Conservation (phyloP, 202 grass and related monocot genomes). For the Setaria viridis region DNA sequence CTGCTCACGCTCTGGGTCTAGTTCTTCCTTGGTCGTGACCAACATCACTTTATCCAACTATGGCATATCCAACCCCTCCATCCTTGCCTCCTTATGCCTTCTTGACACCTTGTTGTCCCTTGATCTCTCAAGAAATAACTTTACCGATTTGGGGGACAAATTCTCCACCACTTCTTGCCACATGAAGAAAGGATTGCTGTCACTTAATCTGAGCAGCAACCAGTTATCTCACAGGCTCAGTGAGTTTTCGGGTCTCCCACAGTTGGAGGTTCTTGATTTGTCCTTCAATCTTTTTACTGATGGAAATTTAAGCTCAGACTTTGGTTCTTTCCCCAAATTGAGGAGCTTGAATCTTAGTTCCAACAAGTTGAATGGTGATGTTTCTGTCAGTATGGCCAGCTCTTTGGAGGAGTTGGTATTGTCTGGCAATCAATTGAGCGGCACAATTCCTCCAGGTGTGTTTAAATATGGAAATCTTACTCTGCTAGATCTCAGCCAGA, state of each 20-base stretch:
- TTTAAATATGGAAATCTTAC: no score
- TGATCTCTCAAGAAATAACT: conserved; percentile 10
- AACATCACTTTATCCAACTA: conserved; percentile 36
- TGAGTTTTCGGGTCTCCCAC: conserved; percentile 41
- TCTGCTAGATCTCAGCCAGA: no score
- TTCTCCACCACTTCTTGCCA: no score
- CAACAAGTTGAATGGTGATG: no score
- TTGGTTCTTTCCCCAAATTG: conserved; percentile 41
- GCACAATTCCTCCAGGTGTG: no score
- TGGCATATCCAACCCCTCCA: conserved; percentile 36
- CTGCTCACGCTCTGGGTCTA: not conserved
- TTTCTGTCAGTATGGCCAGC: no score
- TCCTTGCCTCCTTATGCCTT: conserved; percentile 40
- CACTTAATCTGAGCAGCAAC: conserved; percentile 64
- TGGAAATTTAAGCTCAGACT: conserved; percentile 28
- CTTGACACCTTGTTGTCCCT: conserved; percentile 56
- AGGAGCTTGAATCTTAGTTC: conserved; percentile 60
- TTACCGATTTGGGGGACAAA: no score
- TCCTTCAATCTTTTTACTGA: conserved; percentile 43
- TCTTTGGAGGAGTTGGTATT: no score
- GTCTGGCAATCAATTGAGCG: no score
- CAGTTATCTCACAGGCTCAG: not conserved
- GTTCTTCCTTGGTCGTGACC: conserved; percentile 39
- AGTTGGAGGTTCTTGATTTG: conserved; percentile 67
- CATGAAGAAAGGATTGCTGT: no score